Evolutionary conservation across 768 basidiomycete genomes (phyloP).

Genomic region (Rhizopogon rudus): DNA sequence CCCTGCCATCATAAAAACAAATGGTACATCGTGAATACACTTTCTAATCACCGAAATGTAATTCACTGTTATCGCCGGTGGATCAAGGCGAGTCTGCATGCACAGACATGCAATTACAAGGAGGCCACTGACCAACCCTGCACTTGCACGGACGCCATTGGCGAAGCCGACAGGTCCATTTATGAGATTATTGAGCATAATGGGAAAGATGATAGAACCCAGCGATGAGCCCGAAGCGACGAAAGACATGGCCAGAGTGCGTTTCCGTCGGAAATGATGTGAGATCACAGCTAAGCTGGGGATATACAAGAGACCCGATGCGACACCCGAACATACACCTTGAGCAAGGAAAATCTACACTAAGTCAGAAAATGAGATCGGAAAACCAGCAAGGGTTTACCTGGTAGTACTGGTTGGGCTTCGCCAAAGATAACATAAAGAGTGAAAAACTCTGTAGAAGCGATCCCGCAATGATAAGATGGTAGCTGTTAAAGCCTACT

Average conservation of each 20-base stretch:
- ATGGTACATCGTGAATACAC: constrained; percentile 1
- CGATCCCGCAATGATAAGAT: constrained; percentile 40
- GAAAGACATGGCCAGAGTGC: constrained; percentile 35
- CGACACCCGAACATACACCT: constrained; percentile 38
- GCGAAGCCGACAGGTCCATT: constrained; percentile 24
- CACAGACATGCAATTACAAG: constrained; percentile 22
- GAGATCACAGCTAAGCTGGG: constrained; percentile 36
- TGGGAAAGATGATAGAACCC: constrained; percentile 12
- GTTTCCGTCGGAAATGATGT: constrained; percentile 34
- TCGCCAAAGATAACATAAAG: constrained; percentile 40
- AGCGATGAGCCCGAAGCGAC: constrained; percentile 31
- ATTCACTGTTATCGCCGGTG: constrained; percentile 9
- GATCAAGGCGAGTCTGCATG: constrained; percentile 32
- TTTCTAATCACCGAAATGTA: constrained; percentile 1
- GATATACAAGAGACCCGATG: constrained; percentile 37
- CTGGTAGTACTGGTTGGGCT: constrained; percentile 34
- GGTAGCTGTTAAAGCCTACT: constrained; percentile 27
- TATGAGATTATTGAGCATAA: constrained; percentile 20
- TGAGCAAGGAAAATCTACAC: constrained; percentile 39
- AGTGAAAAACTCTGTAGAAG: constrained; percentile 36
- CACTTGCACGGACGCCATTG: constrained; percentile 37
- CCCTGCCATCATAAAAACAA: not conserved
- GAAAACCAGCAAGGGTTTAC: constrained; percentile 9
- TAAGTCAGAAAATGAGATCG: not conserved
- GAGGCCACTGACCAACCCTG: constrained; percentile 31